Conservation (phyloP, 2,329 filamentous ascomycete genomes). For the Hypoxylon sp. region DNA sequence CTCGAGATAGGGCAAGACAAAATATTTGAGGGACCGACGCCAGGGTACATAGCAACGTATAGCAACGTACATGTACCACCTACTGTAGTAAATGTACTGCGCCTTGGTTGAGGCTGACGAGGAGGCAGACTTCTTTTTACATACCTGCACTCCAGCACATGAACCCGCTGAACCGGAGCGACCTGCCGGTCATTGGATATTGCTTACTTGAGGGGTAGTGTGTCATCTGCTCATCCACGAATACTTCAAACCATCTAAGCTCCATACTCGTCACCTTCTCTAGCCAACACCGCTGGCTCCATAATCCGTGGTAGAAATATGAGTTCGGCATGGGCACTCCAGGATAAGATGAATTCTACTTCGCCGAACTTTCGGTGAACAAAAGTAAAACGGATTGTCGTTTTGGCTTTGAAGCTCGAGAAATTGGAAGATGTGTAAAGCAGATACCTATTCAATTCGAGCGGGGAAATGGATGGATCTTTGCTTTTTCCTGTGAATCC, state of each 20-base stretch:
- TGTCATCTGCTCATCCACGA: conserved; percentile 29
- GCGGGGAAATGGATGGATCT: conserved; percentile 33
- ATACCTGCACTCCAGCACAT: conserved; percentile 42
- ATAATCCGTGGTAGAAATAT: conserved; percentile 9
- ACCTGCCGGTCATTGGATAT: conserved; percentile 32
- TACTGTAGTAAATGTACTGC: conserved; percentile 37
- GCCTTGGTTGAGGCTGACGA: conserved; percentile 52
- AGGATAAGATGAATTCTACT: conserved; percentile 19
- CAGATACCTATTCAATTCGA: conserved; percentile 31
- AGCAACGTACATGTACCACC: conserved; percentile 19
- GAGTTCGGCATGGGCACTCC: conserved; percentile 5
- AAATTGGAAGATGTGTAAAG: conserved; percentile 18
- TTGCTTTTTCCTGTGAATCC: conserved; percentile 27
- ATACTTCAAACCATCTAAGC: conserved; percentile 5
- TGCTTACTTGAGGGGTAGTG: conserved; percentile 19
- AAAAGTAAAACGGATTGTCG: conserved; percentile 4
- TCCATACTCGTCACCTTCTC: conserved; percentile 8
- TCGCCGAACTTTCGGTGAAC: conserved; percentile 38
- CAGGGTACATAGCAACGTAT: conserved; percentile 23
- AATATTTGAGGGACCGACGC: conserved; percentile 29
- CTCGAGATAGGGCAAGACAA: conserved; percentile 27
- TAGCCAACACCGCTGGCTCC: conserved; percentile 6
- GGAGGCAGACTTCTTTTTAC: conserved; percentile 48
- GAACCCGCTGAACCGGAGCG: conserved; percentile 19
- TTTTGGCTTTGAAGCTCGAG: conserved; percentile 6